Conservation (phyloP, 192 early-diverging fungal species). For the Gigaspora rosea region DNA sequence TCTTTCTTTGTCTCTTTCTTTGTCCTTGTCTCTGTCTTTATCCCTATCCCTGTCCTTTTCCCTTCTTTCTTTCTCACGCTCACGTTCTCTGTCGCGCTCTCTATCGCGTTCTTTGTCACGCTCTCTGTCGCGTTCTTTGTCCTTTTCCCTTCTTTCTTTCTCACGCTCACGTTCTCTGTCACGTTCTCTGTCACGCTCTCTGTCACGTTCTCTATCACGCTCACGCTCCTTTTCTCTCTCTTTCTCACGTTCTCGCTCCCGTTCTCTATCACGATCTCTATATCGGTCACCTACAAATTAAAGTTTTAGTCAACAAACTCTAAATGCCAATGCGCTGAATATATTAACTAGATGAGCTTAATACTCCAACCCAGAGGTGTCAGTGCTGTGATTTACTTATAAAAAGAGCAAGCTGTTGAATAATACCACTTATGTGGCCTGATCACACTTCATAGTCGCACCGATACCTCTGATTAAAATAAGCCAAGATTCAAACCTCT, state of each 20-base stretch:
- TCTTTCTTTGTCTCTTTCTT: conserved; percentile 11
- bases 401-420: not conserved
- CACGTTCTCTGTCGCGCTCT: not conserved
- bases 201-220: conserved; percentile 6
- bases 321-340: too few relatives aligned
- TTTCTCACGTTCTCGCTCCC: not conserved
- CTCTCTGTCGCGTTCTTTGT: not conserved
- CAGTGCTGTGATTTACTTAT: not conserved
- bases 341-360: too few relatives aligned
- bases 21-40: conserved; percentile 29
- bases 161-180: conserved; percentile 26
- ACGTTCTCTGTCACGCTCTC: conserved; percentile 1
- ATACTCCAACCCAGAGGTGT: too few relatives aligned
- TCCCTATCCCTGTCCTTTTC: conserved; percentile 41
- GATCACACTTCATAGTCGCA: too few relatives aligned
- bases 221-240: conserved; percentile 7
- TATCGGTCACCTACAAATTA: conserved; percentile 24
- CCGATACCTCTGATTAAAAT: too few relatives aligned
- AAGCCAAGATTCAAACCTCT: conserved; percentile 5
- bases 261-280: conserved; percentile 20
- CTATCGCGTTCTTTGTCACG: not conserved
- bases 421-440: not conserved
- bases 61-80: conserved; percentile 13
- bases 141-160: conserved; percentile 5
- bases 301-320: not conserved